Base-by-base conservation (phyloP, 2,329 filamentous ascomycete species). In the Madurella mycetomatis region DNA sequence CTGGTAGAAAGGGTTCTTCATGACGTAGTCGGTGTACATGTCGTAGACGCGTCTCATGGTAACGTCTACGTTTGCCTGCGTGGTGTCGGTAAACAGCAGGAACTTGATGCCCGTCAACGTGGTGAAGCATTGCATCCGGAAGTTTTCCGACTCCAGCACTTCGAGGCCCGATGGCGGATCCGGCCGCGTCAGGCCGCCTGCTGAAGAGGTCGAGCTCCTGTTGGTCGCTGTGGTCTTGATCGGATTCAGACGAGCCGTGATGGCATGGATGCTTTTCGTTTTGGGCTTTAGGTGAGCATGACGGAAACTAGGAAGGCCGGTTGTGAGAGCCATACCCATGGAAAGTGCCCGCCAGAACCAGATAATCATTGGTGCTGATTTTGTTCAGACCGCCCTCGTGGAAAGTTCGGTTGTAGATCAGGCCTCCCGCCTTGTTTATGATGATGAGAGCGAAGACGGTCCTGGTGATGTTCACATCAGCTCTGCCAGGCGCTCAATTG, bases 1-100 rank as follows among this genome's bases (percentile, higher is more conserved):
- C 67, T 94, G 92, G 74, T 97, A 97, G 69, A 99, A 99, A 1
- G 94, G 94, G 71, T 99, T 99, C 79, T 97, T 99, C 90, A 96
- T 97, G 63, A 99, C 94, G 70, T 90, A 97, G 72, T 99, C 94
- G 48, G 90, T 83, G 75, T 97, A 99, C 49, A 97, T 75, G 70
- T 97, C 94, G 70, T 99, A 97, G 65, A 96, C 86, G 70, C 84
- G 87, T 68, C 84, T 81, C 63, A 96, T 85, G 43, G 92, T 87
- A 12, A 83, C 79, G 65, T 97, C 94, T 40, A 95, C 86, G 66
- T 95, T 95, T 47, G 86, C 83, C 75, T 95, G 92, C 60, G 90
- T 84, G 15, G 83, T 84, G 72, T 97, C 94, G 52, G 94, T 96
- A 70, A 99, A 96, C 51, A 99, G 79, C 40, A 99, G 74, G 70